Conservation (phyloP, 2,329 filamentous ascomycete genomes). For the Colletotrichum sp. region DNA sequence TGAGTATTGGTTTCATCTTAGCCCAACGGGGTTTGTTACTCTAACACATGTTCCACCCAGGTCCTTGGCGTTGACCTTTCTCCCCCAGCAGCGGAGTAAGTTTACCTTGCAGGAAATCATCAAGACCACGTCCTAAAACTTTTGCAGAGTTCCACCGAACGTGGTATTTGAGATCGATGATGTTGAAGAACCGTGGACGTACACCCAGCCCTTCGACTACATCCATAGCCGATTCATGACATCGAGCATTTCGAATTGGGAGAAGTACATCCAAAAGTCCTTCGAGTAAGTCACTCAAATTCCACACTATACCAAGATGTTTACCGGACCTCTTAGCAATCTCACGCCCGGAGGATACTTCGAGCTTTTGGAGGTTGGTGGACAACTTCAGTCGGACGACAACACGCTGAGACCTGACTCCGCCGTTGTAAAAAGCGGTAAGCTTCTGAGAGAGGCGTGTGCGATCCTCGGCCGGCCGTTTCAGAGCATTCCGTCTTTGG, state of each 20-base stretch:
- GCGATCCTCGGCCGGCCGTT: constrained; percentile 30
- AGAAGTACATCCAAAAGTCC: constrained; percentile 36
- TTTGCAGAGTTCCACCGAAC: constrained; percentile 48
- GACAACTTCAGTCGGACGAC: constrained; percentile 43
- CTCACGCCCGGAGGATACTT: constrained; percentile 48
- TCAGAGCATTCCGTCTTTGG: constrained; percentile 28
- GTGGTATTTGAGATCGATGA: constrained; percentile 51
- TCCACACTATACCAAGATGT: not conserved
- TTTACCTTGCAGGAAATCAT: not conserved
- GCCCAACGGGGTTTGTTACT: not conserved
- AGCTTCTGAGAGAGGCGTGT: constrained; percentile 32
- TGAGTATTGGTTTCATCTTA: not conserved
- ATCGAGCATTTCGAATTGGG: constrained; percentile 35
- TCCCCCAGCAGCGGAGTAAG: constrained; percentile 42
- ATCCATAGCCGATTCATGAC: constrained; percentile 42
- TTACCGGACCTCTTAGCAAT: constrained; percentile 11
- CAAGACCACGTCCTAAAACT: not conserved
- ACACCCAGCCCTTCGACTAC: constrained; percentile 40
- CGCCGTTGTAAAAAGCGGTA: constrained; percentile 32
- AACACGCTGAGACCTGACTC: constrained; percentile 30
- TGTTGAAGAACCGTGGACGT: constrained; percentile 42
- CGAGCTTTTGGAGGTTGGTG: constrained; percentile 45
- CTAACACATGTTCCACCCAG: not conserved
- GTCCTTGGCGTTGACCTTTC: constrained; percentile 45
- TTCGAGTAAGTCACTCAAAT: constrained; percentile 27